Conservation (phyloP, 495 filamentous ascomycete species). For the Amorphotheca resinae region DNA sequence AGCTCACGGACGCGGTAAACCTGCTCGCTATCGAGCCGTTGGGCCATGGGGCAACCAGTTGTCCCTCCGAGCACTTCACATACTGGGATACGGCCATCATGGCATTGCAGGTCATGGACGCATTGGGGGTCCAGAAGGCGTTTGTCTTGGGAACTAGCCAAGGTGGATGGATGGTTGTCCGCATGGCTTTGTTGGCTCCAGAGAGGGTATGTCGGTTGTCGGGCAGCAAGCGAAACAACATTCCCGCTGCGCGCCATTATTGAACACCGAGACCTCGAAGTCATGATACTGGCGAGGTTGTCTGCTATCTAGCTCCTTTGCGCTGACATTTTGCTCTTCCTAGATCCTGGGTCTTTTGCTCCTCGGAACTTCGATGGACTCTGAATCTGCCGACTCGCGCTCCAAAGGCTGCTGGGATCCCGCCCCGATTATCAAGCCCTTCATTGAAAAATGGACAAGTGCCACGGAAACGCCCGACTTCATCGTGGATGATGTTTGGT, state of each 20-base stretch:
- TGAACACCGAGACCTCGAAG: neutral
- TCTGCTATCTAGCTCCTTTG: neutral
- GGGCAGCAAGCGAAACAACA: too few species aligned
- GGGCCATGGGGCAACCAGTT: constrained; percentile 39
- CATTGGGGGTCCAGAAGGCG: constrained; percentile 39
- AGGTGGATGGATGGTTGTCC: constrained; percentile 46
- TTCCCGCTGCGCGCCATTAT: neutral
- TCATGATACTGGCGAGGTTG: neutral
- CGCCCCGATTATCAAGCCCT: constrained; percentile 25
- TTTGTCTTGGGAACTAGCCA: constrained; percentile 50
- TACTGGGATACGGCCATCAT: constrained; percentile 44
- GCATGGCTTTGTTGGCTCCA: constrained; percentile 48
- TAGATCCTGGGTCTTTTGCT: constrained; percentile 47
- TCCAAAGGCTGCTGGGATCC: constrained; percentile 46
- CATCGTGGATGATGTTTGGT: constrained; percentile 39
- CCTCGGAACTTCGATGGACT: constrained; percentile 51
- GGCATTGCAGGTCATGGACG: constrained; percentile 33
- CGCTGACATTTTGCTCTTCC: neutral
- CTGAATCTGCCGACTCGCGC: constrained; percentile 42
- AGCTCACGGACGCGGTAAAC: constrained; percentile 34
- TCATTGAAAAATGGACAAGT: constrained; percentile 36
- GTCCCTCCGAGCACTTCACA: constrained; percentile 33
- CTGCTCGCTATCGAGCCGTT: constrained; percentile 43
- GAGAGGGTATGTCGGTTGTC: constrained; percentile 32
- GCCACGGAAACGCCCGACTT: constrained; percentile 36